Conservation (phyloP, 1,139 yeast genomes). For the Scheffersomyces parashehatae region DNA sequence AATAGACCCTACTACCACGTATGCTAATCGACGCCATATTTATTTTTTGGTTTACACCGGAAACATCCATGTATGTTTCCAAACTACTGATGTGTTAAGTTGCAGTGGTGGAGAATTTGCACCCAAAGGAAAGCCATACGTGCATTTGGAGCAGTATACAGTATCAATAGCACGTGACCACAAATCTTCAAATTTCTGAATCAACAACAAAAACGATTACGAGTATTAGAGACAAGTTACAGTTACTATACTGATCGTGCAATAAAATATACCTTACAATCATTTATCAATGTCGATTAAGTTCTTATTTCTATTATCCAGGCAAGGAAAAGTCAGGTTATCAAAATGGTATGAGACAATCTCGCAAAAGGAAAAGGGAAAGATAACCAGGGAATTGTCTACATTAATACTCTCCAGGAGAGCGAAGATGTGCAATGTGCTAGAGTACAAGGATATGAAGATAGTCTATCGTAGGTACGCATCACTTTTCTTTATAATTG, state of each 20-base stretch:
- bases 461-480: slow-evolving; percentile 92
- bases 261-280: neutral
- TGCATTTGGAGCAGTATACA: neutral
- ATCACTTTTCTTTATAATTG: slow-evolving; percentile 84
- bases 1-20: too few relatives aligned
- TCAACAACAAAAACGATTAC: too few relatives aligned
- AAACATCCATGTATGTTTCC: too few relatives aligned
- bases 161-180: neutral
- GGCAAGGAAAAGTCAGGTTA: slow-evolving; percentile 93
- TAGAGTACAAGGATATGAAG: slow-evolving; percentile 87
- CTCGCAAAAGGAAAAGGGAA: slow-evolving; percentile 78
- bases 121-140: neutral
- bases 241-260: too few relatives aligned
- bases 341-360: slow-evolving; percentile 91
- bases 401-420: slow-evolving; percentile 82
- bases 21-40: too few relatives aligned
- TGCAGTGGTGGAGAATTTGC: neutral
- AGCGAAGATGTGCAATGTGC: slow-evolving; percentile 93
- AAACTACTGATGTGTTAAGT: too few relatives aligned
- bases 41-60: too few relatives aligned
- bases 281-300: slow-evolving; percentile 60
- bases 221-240: too few relatives aligned
- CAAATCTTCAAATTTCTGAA: too few relatives aligned
- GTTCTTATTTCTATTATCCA: slow-evolving; percentile 76
- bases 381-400: slow-evolving; percentile 81